Evolutionary conservation across 2,329 filamentous ascomycete genomes (phyloP).

Genomic region (Ophiostoma sp.): DNA sequence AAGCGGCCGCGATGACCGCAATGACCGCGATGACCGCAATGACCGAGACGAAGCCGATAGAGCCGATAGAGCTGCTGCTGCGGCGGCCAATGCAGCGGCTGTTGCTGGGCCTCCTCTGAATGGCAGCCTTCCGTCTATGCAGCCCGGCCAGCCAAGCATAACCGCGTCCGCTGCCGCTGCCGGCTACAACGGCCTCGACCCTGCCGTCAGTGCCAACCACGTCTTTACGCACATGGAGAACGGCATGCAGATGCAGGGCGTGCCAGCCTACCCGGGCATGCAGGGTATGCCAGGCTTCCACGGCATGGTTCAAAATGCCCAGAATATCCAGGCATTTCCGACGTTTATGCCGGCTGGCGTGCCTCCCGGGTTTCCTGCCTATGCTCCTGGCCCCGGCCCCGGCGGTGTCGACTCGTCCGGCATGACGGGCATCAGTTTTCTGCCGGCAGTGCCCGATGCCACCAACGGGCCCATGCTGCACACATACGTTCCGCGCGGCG

Average conservation of each 20-base stretch:
- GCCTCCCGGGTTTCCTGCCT: not conserved
- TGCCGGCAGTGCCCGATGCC: conserved; percentile 55
- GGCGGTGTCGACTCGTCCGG: conserved; percentile 21
- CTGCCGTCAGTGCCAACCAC: not conserved
- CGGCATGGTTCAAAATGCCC: not conserved
- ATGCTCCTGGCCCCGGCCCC: not conserved
- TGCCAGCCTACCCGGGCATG: conserved; percentile 23
- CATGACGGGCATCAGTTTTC: conserved; percentile 46
- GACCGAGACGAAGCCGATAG: not conserved
- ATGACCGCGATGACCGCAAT: not conserved
- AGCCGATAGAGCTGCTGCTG: not conserved
- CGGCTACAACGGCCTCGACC: conserved; percentile 3
- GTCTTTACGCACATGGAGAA: conserved; percentile 8
- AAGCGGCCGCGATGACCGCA: not conserved
- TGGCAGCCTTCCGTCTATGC: not conserved
- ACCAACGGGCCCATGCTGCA: conserved; percentile 52
- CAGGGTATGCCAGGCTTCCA: conserved; percentile 23
- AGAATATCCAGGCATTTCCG: conserved; percentile 19
- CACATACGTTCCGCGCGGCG: conserved; percentile 51
- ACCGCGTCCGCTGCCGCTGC: conserved; percentile 23
- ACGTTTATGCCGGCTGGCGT: conserved; percentile 17
- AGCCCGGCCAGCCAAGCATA: conserved; percentile 12
- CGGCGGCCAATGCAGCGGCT: not conserved
- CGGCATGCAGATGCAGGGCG: conserved; percentile 21
- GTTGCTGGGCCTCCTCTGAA: not conserved